Evolutionary conservation across 2,329 filamentous ascomycete species (phyloP).

Genomic region (Exophiala mesophila): DNA sequence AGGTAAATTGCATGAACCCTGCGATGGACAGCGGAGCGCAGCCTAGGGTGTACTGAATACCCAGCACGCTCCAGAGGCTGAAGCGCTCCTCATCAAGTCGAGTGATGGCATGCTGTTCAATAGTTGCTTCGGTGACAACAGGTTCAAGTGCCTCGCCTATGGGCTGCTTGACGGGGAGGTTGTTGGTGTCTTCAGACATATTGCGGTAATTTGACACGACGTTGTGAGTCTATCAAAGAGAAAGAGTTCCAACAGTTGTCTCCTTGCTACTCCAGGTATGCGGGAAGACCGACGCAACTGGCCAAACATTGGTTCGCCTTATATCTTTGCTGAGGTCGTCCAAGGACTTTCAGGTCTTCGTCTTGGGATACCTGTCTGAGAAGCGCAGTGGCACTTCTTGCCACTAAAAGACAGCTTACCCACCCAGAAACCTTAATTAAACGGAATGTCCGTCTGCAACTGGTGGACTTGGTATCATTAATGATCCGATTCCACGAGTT

Average conservation of each 20-base stretch:
- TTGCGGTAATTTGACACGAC: background rate
- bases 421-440: too few relatives aligned
- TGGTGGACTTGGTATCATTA: too few relatives aligned
- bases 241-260: too few relatives aligned
- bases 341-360: too few relatives aligned
- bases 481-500: too few relatives aligned
- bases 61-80: slow-evolving; percentile 6
- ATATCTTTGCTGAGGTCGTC: slow-evolving; percentile 4
- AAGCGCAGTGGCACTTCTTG: too few relatives aligned
- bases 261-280: background rate
- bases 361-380: too few relatives aligned
- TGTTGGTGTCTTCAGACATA: background rate
- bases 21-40: slow-evolving; percentile 11
- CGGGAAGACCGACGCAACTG: background rate
- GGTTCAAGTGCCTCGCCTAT: background rate
- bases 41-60: slow-evolving; percentile 7
- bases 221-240: background rate
- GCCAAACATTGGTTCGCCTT: slow-evolving; percentile 1
- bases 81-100: slow-evolving; percentile 2
- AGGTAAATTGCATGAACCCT: slow-evolving; percentile 6
- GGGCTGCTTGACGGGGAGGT: background rate
- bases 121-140: background rate
- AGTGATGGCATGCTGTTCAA: slow-evolving; percentile 5
- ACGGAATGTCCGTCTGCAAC: too few relatives aligned
- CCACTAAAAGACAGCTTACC: too few relatives aligned